phyloP scores from a whole-genome alignment of 2,329 filamentous ascomycete species.

The Fusarium albidum region DNA sequence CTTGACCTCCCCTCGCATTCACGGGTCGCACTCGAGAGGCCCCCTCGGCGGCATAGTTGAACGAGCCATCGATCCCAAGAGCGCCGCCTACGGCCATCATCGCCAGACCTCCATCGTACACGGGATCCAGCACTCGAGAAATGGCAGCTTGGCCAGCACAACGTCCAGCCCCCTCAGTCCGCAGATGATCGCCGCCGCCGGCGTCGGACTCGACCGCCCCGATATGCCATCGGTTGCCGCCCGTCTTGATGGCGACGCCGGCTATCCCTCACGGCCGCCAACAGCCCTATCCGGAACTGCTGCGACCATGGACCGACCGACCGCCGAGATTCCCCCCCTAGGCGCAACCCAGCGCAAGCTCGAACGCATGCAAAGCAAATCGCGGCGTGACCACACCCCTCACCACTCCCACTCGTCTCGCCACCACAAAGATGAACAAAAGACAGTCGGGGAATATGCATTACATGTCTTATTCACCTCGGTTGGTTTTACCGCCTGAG shows the following conservation, averaged over 20 bases:
- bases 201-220: constrained; percentile 61
- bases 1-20: constrained; percentile 50
- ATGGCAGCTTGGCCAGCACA: constrained; percentile 84
- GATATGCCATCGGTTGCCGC: constrained; percentile 57
- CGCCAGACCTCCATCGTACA: constrained; percentile 97
- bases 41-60: constrained; percentile 56
- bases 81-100: constrained; percentile 79
- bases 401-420: constrained; percentile 80
- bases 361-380: constrained; percentile 71
- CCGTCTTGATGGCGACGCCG: constrained; percentile 55
- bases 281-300: constrained; percentile 56
- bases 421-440: constrained; percentile 77
- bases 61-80: constrained; percentile 63
- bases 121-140: constrained; percentile 91
- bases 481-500: constrained; percentile 55
- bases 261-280: constrained; percentile 51
- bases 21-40: constrained; percentile 51
- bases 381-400: constrained; percentile 75
- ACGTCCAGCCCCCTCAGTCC: constrained; percentile 87
- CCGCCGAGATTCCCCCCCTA: constrained; percentile 54
- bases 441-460: constrained; percentile 97
- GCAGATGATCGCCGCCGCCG: constrained; percentile 79
- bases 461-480: constrained; percentile 96
- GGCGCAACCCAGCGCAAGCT: constrained; percentile 60
- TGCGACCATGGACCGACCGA: constrained; percentile 53